Conservation (phyloP, 257 asterid species). For the Striga asiatica region DNA sequence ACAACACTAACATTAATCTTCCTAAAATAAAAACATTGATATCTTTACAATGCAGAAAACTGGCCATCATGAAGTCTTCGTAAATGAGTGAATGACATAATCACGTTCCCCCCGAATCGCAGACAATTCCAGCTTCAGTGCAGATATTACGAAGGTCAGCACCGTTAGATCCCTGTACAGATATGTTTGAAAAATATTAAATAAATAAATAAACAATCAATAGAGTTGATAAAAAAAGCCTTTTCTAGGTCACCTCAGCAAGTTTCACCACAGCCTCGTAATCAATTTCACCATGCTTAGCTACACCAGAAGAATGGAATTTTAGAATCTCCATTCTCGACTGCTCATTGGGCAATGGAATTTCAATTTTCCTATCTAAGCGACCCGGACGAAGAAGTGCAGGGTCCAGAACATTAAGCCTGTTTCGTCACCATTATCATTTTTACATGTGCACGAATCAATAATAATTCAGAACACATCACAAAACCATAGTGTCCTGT, state of each 20-base stretch:
- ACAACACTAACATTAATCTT: too few species aligned
- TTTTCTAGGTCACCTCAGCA: slow-evolving; percentile 61
- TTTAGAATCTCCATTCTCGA: slow-evolving; percentile 90
- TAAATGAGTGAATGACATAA: slow-evolving; percentile 89
- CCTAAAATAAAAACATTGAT: too few species aligned
- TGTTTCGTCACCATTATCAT: slow-evolving; percentile 96
- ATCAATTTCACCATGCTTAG: slow-evolving; percentile 96
- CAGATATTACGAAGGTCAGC: slow-evolving; percentile 95
- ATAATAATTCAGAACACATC: too few species aligned
- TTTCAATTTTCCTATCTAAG: slow-evolving; percentile 85
- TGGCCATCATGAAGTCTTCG: slow-evolving; percentile 97
- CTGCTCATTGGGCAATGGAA: slow-evolving; percentile 91
- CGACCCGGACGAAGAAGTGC: slow-evolving; percentile 99
- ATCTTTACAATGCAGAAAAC: not conserved
- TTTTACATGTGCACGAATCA: slow-evolving; percentile 59
- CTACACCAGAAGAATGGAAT: slow-evolving; percentile 90
- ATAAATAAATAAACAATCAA: not conserved
- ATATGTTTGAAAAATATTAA: too few species aligned
- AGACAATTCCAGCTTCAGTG: slow-evolving; percentile 93
- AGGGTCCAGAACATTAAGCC: slow-evolving; percentile 95
- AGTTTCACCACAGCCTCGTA: slow-evolving; percentile 91
- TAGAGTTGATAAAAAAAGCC: not conserved
- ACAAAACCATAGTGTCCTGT: too few species aligned
- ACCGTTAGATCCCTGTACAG: slow-evolving; percentile 89
- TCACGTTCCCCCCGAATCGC: slow-evolving; percentile 97